Conservation (phyloP, 73 alveolate species). For the Paramecium octaurelia region DNA sequence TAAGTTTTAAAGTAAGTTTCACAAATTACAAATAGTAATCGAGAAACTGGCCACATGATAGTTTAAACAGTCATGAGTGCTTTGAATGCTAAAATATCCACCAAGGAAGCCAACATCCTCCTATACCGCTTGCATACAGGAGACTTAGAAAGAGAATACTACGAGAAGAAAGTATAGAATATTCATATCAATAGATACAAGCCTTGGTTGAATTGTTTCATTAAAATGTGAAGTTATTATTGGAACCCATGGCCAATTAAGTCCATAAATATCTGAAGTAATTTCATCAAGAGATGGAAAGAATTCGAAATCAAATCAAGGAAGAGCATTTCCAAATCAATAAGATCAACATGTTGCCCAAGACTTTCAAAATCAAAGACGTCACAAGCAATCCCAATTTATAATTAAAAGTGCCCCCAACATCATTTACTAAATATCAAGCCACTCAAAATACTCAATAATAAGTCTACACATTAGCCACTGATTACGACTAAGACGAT, state of each 20-base stretch:
- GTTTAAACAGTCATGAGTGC: not conserved
- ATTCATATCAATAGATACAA: not conserved
- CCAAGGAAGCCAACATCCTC: not conserved
- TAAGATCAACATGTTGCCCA: not conserved
- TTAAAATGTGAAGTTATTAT: not conserved
- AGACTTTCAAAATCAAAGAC: conserved; percentile 14
- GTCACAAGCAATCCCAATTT: not conserved
- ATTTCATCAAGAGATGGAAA: conserved; percentile 41
- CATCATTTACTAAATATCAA: not conserved
- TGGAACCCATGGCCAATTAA: not conserved
- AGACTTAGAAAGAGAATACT: conserved; percentile 40
- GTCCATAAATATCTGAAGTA: not conserved
- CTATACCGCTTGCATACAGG: conserved; percentile 5
- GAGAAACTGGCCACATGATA: conserved; percentile 5
- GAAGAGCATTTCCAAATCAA: conserved; percentile 38
- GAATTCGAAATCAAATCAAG: not conserved
- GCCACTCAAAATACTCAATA: not conserved
- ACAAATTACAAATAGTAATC: not conserved
- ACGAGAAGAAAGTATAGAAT: conserved; percentile 9
- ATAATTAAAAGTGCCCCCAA: not conserved
- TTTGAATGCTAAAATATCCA: conserved; percentile 24
- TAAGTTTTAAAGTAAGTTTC: conserved; percentile 7
- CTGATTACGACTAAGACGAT: not conserved
- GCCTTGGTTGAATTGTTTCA: conserved; percentile 26
- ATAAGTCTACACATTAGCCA: not conserved